Percentiles rank a stretch among this genome's conserved stretches.
Conservation (phyloP, 441 rosid genomes). For the Adansonia gregorii region DNA sequence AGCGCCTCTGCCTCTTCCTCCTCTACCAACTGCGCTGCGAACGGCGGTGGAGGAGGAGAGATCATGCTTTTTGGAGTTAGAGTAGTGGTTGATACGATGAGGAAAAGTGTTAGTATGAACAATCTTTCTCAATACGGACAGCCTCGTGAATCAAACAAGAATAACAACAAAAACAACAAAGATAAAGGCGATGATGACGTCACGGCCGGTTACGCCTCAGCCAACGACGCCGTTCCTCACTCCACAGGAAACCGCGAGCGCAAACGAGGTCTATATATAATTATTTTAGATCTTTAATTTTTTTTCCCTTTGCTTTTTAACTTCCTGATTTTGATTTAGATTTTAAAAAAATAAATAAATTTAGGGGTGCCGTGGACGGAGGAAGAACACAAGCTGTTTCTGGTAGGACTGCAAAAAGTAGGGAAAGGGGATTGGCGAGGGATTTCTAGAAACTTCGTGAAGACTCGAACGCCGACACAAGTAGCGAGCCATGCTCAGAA, state of each 20-base stretch:
- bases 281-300: background rate
- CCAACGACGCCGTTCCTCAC: constrained; percentile 70
- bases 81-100: constrained; percentile 86
- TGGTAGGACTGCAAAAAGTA: constrained; percentile 76
- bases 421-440: constrained; percentile 98
- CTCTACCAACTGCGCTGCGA: constrained; percentile 22
- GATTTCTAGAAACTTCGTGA: constrained; percentile 81
- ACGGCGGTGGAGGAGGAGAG: constrained; percentile 51
- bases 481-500: constrained; percentile 99
- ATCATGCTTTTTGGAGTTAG: constrained; percentile 91
- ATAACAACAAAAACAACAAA: constrained; percentile 27
- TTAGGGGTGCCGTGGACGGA: constrained; percentile 96
- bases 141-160: constrained; percentile 37
- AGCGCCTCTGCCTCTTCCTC: constrained; percentile 34
- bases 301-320: background rate
- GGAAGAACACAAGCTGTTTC: constrained; percentile 84
- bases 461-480: constrained; percentile 87
- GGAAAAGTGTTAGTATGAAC: constrained; percentile 93
- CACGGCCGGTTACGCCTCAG: constrained; percentile 77
- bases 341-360: background rate
- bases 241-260: constrained; percentile 62
- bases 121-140: constrained; percentile 83
- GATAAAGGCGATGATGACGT: constrained; percentile 37
- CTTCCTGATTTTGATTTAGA: background rate
- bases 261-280: constrained; percentile 65